Evolutionary conservation across 2,329 filamentous ascomycete genomes (phyloP), one percentile per base, ranked within the genome.

Genomic region (Curvularia sp.): DNA sequence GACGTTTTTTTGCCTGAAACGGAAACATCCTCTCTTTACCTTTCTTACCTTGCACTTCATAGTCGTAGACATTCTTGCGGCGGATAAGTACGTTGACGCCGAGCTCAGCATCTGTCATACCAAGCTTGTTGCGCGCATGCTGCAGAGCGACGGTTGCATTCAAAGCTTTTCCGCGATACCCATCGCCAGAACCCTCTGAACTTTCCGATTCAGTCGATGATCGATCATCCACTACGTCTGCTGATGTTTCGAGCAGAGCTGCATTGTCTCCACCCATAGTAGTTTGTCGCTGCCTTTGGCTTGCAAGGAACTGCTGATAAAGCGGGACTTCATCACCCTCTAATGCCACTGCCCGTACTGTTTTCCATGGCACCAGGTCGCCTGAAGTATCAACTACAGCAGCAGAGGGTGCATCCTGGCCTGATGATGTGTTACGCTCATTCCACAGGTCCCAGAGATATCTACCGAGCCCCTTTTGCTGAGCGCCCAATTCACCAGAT

Each of bases 11-110:
- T 24, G 93, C 86, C 0, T 93, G 86, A 53, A 96, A 89, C 0
- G 95, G 95, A 73, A 97, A 98, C 80, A 96, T 90, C 62, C 93
- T 89, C 73, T 99, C 95, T 54, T 93, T 86, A 3, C 95, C 95
- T 73, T 92, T 96, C 76, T 97, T 97, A 35, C 90, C 91, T 41
- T 92, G 86, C 1, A 97, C 90, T 71, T 97, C 92, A 67, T 91
- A 99, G 76, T 99, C 95, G 74, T 95, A 91, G n/a, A 96, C 88
- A 13, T 89, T 91, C 74, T 93, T 96, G 66, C 91, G 89, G 67
- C 95, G 91, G 41, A 98, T 84, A 9, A 99, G 82, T 48, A 99
- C 87, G 66, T 96, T 97, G 65, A 98, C 88, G 18, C 95, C 95
- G 3, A 98, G 83, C 67, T 98, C 95, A 64, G 94, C 92, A 66